Evolutionary conservation across 768 basidiomycete species (phyloP), one percentile per base, ranked within the genome.

Genomic region (Mycena belliarum): DNA sequence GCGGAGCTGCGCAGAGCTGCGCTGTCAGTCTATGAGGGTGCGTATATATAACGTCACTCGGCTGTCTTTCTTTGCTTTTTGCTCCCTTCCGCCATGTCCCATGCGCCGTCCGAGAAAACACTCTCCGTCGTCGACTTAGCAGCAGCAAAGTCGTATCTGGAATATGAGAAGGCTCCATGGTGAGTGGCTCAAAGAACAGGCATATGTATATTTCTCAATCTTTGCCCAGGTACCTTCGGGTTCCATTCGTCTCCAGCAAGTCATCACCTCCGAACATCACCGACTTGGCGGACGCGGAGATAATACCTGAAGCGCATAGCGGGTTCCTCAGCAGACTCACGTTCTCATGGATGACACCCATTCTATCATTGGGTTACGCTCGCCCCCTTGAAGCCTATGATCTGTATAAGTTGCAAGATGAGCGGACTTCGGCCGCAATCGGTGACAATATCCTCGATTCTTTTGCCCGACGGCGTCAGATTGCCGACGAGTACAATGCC

Each of bases 381-480:
- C 82, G 93, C 8, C 90, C 93, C 1, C 79, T 96, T 2, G 88
- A 93, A 65, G 85, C 86, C 0, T 72, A 87, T 0, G 93, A 95
- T 71, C 76, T 95, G 5, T 95, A 87, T 78, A 89, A 84, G 70
- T 82, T 95, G 23, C 85, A 85, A 56, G 81, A 85, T 35, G 69
- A 81, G 21, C 82, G 85, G 23, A 76, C 82, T 1, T 81, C 93
- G 0, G 79, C 76, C 1, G 65, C 73, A 15, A 82, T 93, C 35
- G 88, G 89, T 3, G 74, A 82, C 1, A 74, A 78, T 29, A 88
- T 96, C 38, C 75, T 80, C 20, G 70, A 70, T 3, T 89, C 89
- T 0, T 94, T 88, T 66, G 82, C 85, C 21, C 70, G 75, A 15
- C 79, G 91, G 2, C 70, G 73, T 26, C 72, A 73, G 57, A 76